Evolutionary conservation across 2,329 filamentous ascomycete species (phyloP).

Genomic region (Cladobotryum protrusum): DNA sequence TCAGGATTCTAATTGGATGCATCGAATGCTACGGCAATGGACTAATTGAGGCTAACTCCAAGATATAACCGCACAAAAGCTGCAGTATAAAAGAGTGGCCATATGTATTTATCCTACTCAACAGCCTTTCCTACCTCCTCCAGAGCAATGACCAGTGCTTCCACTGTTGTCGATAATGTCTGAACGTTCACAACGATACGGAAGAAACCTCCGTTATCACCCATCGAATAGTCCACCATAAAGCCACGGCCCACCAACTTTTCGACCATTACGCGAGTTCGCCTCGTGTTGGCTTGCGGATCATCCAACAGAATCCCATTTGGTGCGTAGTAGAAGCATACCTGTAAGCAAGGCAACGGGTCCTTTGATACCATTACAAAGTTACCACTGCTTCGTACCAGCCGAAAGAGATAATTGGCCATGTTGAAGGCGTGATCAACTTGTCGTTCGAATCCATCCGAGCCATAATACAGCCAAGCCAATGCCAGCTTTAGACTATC

Average conservation of each 20-base stretch:
- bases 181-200: conserved; percentile 53
- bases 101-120: neutral
- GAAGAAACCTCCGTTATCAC: conserved; percentile 50
- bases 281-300: conserved; percentile 40
- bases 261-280: conserved; percentile 43
- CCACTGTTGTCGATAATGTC: conserved; percentile 45
- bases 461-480: conserved; percentile 84
- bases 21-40: too few relatives aligned
- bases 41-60: too few relatives aligned
- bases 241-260: conserved; percentile 46
- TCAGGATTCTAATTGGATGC: too few relatives aligned
- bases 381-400: conserved; percentile 49
- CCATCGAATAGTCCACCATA: conserved; percentile 58
- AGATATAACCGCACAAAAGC: too few relatives aligned
- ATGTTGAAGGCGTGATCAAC: conserved; percentile 68
- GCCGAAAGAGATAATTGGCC: conserved; percentile 60
- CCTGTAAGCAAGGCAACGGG: conserved; percentile 82
- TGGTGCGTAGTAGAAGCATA: conserved; percentile 84
- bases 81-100: too few relatives aligned
- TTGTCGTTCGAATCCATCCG: conserved; percentile 61
- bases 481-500: conserved; percentile 85
- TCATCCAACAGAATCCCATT: conserved; percentile 40
- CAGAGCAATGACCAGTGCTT: conserved; percentile 49
- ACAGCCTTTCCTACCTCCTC: conserved; percentile 35
- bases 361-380: conserved; percentile 71